Base-by-base conservation (phyloP, 352 stramenopile genomes). In the Globisporangium solare region DNA sequence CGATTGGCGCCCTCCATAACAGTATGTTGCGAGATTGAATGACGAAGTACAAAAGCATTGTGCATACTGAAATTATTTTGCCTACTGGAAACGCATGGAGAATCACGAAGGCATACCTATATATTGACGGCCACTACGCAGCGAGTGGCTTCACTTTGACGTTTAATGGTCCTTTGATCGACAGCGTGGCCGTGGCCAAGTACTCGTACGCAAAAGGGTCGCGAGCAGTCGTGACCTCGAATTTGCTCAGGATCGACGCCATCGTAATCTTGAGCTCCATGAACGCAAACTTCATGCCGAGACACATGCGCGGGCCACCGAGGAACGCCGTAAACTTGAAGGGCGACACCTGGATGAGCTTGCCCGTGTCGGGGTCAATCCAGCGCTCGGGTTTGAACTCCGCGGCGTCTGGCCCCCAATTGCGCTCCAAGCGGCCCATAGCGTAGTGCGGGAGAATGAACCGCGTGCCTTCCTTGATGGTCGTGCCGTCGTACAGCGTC, bases 351-450 rank as follows among this genome's bases (percentile, higher is more conserved):
- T 68, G 58, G 0, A 58, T 53, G 20, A 71, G 39, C 56, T 68
- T 71, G 20, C 63, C 54, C 0, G 66, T 75, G 0, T 52, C 45
- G 0, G 61, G 24, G 41, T 80, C 73, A 37, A 86, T 58, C 66
- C 69, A 85, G 1, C 77, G 61, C 48, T 86, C 72, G 0, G 78
- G 78, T 21, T 70, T 79, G 55, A 74, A 82, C 47, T 78, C 65
- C 0, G 21, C 27, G 0, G 67, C 71, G 51, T 87, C 76, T 3
- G 64, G 48, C 5, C 73, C 74, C 76, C 79, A 88, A 12, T 82
- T 40, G 35, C 62, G 61, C 24, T 53, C 42, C 11, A 75, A 47
- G 6, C 75, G 61, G 7, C 58, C 74, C 17, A 74, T 69, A 13
- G 57, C 66, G 53, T 82, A 89, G n/a, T 64, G 63, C 10, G 68